Evolutionary conservation across 2,329 filamentous ascomycete genomes (phyloP).

Genomic region (Keithomyces neogunnii): DNA sequence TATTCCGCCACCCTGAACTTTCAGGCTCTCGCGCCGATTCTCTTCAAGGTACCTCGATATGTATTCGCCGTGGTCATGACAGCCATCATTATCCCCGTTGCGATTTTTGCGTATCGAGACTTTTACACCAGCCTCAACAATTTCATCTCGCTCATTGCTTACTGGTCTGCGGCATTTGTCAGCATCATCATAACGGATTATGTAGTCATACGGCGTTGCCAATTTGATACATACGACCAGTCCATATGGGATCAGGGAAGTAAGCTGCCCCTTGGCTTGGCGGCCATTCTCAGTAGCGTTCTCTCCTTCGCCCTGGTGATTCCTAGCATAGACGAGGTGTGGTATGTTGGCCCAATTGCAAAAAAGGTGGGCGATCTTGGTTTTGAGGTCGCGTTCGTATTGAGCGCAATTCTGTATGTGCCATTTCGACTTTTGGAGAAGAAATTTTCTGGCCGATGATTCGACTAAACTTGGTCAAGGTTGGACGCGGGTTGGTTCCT

Average conservation of each 20-base stretch:
- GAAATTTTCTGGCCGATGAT: conserved; percentile 12
- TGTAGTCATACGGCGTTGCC: conserved; percentile 36
- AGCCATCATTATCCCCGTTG: conserved; percentile 50
- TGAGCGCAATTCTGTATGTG: conserved; percentile 38
- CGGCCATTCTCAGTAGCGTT: conserved; percentile 37
- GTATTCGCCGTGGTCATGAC: conserved; percentile 50
- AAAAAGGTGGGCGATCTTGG: conserved; percentile 54
- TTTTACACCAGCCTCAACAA: conserved; percentile 52
- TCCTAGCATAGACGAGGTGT: conserved; percentile 51
- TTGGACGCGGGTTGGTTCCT: too few species aligned
- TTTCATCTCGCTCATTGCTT: conserved; percentile 48
- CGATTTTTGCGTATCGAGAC: conserved; percentile 43
- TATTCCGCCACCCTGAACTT: conserved; percentile 58
- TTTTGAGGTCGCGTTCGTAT: conserved; percentile 53
- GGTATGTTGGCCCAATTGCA: conserved; percentile 54
- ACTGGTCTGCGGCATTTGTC: conserved; percentile 49
- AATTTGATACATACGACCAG: conserved; percentile 36
- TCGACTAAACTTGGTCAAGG: too few species aligned
- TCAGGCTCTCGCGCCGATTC: conserved; percentile 50
- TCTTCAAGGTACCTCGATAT: conserved; percentile 47
- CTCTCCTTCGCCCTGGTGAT: conserved; percentile 44
- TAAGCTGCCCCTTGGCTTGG: conserved; percentile 36
- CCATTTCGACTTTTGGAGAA: conserved; percentile 39
- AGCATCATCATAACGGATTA: conserved; percentile 41
- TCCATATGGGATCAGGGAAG: conserved; percentile 37